These are phyloP conservation scores for Monosporozyma servazzii DNA, from an alignment of 805 yeast species.

Conservation along the genomic window DNA sequence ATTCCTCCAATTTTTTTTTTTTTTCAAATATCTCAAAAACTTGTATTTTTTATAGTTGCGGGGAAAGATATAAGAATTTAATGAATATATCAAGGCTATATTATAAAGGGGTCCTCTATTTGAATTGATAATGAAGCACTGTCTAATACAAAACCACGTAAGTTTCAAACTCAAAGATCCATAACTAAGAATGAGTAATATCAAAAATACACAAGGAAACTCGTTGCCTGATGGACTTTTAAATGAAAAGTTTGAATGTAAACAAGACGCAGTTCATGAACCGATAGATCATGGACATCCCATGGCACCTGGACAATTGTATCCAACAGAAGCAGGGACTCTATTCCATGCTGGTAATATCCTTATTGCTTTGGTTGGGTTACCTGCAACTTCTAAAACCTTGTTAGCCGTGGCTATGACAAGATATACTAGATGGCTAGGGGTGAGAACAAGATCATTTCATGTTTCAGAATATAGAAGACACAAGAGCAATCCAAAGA, in stretches of 20 bases:
- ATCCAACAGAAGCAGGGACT: slow-evolving; percentile 86
- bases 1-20: no score
- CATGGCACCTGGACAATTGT: slow-evolving; percentile 85
- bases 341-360: slow-evolving; percentile 93
- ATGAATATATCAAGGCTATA: no score
- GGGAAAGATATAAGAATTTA: no score
- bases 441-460: slow-evolving; percentile 84
- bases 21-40: no score
- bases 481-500: slow-evolving; percentile 17
- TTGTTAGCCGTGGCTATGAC: slow-evolving; percentile 85
- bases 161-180: no score
- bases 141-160: no score
- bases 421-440: slow-evolving; percentile 90
- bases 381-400: slow-evolving; percentile 95
- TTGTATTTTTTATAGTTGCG: no score
- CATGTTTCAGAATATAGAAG: slow-evolving; percentile 90
- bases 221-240: background rate
- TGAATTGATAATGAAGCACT: no score
- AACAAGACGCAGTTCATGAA: slow-evolving; percentile 57
- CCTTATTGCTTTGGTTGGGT: slow-evolving; percentile 78
- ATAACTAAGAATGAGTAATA: background rate
- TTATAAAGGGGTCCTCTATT: no score
- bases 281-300: slow-evolving; percentile 33
- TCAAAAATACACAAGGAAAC: background rate
- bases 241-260: background rate